A percentile compares a stretch with the other conserved stretches of the same genome.
phyloP scores from a whole-genome alignment of 495 filamentous ascomycete genomes.

The Aspergillus indologenus region DNA sequence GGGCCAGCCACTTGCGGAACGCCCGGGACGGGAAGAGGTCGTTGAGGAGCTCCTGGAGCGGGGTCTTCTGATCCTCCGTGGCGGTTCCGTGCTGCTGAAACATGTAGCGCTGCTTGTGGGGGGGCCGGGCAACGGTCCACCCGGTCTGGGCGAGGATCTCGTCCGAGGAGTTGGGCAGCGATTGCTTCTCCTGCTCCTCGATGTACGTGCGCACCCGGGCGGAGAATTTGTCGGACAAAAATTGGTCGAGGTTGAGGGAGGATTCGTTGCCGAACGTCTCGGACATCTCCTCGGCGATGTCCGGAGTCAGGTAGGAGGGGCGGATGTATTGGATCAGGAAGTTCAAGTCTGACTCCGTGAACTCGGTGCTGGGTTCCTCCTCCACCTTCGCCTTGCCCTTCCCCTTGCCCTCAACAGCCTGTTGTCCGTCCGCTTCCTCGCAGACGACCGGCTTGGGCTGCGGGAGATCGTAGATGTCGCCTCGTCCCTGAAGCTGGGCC shows the following conservation, averaged over 20 bases:
- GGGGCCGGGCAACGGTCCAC: constrained; percentile 79
- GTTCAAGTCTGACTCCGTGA: constrained; percentile 73
- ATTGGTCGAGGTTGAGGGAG: constrained; percentile 71
- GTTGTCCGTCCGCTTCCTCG: constrained; percentile 19
- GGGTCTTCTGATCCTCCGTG: constrained; percentile 39
- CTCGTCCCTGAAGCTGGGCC: constrained; percentile 86
- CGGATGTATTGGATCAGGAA: constrained; percentile 87
- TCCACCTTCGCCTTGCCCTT: constrained; percentile 47
- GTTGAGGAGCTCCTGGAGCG: constrained; percentile 72
- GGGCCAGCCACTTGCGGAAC: constrained; percentile 86
- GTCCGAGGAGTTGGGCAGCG: constrained; percentile 39
- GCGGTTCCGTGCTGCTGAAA: constrained; percentile 59
- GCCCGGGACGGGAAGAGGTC: constrained; percentile 75
- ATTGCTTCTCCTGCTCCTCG: constrained; percentile 56
- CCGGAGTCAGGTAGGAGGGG: constrained; percentile 89
- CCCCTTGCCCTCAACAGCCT: constrained; percentile 28
- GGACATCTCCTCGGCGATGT: constrained; percentile 78
- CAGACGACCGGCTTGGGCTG: constrained; percentile 55
- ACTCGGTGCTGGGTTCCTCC: constrained; percentile 44
- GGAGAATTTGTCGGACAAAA: constrained; percentile 76
- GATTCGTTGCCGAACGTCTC: constrained; percentile 78
- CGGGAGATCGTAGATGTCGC: constrained; percentile 80
- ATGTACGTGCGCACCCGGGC: constrained; percentile 65
- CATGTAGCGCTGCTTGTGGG: constrained; percentile 91
- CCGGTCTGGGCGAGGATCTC: constrained; percentile 57